Base-by-base conservation (phyloP, 1,284 basidiomycete species). In the Sporisorium exsertum region DNA sequence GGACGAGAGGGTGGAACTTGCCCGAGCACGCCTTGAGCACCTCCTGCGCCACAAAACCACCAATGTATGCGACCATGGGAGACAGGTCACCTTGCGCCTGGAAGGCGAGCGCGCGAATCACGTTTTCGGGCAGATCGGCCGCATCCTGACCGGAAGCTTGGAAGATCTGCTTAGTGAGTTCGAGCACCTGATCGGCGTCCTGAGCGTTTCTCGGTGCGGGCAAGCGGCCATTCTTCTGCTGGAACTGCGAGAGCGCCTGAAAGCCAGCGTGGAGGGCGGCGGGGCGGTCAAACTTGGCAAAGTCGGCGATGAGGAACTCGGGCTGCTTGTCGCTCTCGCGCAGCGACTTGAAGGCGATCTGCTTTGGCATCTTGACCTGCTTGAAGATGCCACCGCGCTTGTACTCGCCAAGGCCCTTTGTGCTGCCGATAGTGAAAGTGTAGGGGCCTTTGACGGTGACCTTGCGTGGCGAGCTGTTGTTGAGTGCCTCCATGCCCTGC, bases 331-430 rank as follows among this genome's bases (percentile, higher is more conserved):
- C 86, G 5, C 94, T 94, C 80, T 98, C 94, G 79, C 92, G 90
- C 46, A 99, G 89, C 7, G 95, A 91, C 94, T 97, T 97, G 72
- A 85, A 85, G 37, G 73, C 90, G 61, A 99, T 88, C 69, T 94
- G 90, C 88, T 97, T 97, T 24, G 97, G 97, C 94, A 97, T 95
- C 88, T 99, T 99, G 82, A 99, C 94, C 87, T 99, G 97, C 18
- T 94, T 95, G 86, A 99, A 99, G 78, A 96, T 92, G 55, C 97
- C 97, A 33, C 95, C 97, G 33, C 90, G 87, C 82, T 92, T 91
- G 88, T 99, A 99, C 52, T 91, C 89, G 57, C 92, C 89, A 15
- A 84, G 75, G 13, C 77, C 68, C 29, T 77, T 66, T 10, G 84
- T 85, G 73, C 84, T 88, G 75, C 82, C 84, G 52, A 85, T 84